Percentiles rank a stretch among this genome's conserved stretches.
These are phyloP conservation scores for Hippophae rhamnoides DNA, from an alignment of 306 rosid species.

Conservation along the genomic window DNA sequence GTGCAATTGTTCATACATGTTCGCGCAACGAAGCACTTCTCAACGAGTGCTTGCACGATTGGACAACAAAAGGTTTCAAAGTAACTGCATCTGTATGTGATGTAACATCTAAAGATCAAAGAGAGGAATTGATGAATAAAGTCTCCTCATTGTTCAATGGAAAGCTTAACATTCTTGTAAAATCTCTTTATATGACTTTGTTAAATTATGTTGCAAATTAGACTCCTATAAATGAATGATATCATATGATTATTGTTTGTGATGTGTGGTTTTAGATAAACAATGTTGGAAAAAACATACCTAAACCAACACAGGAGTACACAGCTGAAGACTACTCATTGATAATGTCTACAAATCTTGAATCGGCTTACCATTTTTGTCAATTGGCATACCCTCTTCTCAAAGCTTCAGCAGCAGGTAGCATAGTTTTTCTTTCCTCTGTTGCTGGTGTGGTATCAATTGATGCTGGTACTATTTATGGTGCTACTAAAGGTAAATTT, in stretches of 20 bases:
- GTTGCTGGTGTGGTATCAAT: constrained; percentile 24
- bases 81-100: constrained; percentile 19
- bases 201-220: neutral
- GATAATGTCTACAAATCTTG: constrained; percentile 29
- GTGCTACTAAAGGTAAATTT: constrained; percentile 43
- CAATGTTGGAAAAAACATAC: constrained; percentile 13
- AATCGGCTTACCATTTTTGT: constrained; percentile 28
- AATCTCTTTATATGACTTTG: too few relatives aligned
- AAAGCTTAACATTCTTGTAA: constrained; percentile 23
- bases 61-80: constrained; percentile 17
- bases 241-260: too few relatives aligned
- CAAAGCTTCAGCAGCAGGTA: constrained; percentile 32
- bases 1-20: constrained; percentile 17
- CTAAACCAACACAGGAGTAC: constrained; percentile 15
- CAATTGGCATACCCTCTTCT: constrained; percentile 35
- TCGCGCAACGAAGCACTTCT: constrained; percentile 9
- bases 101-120: neutral
- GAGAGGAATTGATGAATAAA: constrained; percentile 5
- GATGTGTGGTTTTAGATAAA: constrained; percentile 22
- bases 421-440: constrained; percentile 34
- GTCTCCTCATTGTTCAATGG: constrained; percentile 17
- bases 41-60: constrained; percentile 5
- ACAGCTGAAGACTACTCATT: constrained; percentile 20
- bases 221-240: neutral
- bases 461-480: constrained; percentile 20